Evolutionary conservation across 108 stramenopile genomes (phyloP).

Genomic region (Discostella stelligeroides): DNA sequence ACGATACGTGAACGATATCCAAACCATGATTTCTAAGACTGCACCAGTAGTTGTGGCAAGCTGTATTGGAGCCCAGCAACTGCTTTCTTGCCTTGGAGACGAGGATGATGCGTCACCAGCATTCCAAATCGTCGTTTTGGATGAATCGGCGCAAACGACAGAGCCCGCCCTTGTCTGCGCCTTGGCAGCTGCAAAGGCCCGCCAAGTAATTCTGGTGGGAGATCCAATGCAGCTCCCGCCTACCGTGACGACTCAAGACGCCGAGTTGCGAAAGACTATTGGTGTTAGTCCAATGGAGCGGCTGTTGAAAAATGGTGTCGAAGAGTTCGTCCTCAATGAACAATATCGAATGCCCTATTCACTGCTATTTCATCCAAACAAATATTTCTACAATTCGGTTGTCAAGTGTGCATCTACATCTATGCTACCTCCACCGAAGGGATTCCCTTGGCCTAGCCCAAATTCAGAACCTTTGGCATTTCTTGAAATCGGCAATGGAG

Average conservation of each 20-base stretch:
- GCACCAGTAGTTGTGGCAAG: conserved; percentile 73
- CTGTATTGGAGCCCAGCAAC: conserved; percentile 73
- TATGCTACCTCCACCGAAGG: conserved; percentile 32
- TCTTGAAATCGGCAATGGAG: conserved; percentile 51
- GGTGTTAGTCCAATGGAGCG: conserved; percentile 74
- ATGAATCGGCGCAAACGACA: conserved; percentile 79
- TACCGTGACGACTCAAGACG: conserved; percentile 49
- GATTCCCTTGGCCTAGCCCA: conserved; percentile 66
- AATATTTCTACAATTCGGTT: conserved; percentile 67
- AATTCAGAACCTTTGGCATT: conserved; percentile 59
- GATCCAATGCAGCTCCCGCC: conserved; percentile 76
- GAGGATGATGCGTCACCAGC: conserved; percentile 13
- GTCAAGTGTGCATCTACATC: conserved; percentile 41
- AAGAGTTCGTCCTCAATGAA: conserved; percentile 42
- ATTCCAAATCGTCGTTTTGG: conserved; percentile 68
- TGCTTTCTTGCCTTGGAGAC: conserved; percentile 28
- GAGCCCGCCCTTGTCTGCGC: conserved; percentile 76
- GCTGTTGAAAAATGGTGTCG: conserved; percentile 56
- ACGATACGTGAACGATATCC: conserved; percentile 42
- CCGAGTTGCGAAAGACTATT: conserved; percentile 51
- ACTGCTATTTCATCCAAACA: conserved; percentile 60
- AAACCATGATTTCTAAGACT: conserved; percentile 34
- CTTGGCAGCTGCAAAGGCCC: conserved; percentile 56
- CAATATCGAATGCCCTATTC: conserved; percentile 76
- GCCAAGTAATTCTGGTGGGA: conserved; percentile 71